phyloP scores from a whole-genome alignment of 208 protist species.

The Trichomonas tenax region DNA sequence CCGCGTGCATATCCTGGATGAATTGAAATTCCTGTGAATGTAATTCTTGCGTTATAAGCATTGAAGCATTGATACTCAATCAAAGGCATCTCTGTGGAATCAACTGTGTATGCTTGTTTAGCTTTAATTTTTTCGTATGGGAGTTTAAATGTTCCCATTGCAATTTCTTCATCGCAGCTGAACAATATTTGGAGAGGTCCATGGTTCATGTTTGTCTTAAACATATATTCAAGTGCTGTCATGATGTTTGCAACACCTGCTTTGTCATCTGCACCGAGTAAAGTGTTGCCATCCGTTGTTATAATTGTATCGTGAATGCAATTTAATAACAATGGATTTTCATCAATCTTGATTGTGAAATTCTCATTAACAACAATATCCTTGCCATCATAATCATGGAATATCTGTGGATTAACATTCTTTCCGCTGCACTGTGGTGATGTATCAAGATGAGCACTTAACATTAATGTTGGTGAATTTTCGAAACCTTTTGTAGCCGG shows the following conservation, averaged over 20 bases:
- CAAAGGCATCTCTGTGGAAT: not conserved
- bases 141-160: not conserved
- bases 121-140: not conserved
- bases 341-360: not conserved
- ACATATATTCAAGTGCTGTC: not conserved
- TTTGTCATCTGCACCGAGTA: not conserved
- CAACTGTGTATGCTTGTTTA: not conserved
- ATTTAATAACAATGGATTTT: not conserved
- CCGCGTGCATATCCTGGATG: not conserved
- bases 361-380: not conserved
- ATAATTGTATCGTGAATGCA: not conserved
- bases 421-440: not conserved
- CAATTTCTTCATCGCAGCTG: not conserved
- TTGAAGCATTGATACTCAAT: not conserved
- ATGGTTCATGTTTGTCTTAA: not conserved
- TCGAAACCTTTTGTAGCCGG: not conserved
- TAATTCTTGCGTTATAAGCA: not conserved
- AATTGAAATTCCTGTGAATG: not conserved
- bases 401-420: conserved; percentile 6
- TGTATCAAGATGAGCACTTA: not conserved
- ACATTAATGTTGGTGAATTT: not conserved
- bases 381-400: not conserved
- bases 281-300: not conserved
- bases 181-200: not conserved
- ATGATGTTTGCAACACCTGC: not conserved